Base-by-base conservation (phyloP, 176 grass and related monocot genomes). In the Bolboschoenus planiculmis region DNA sequence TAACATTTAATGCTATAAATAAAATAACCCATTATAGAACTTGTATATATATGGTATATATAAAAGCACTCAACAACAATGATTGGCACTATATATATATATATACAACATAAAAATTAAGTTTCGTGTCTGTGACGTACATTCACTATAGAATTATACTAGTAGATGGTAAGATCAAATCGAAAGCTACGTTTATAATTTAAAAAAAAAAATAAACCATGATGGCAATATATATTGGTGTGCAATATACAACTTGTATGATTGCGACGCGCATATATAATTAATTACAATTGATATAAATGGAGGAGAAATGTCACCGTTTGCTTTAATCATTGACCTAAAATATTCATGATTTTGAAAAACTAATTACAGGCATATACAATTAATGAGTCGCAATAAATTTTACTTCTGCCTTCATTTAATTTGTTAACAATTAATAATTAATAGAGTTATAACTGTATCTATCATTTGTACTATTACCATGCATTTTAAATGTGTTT, bases 291-390 rank as follows among this genome's bases (percentile, higher is more conserved):
- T 51, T 59, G 8, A 80, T 47, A 81, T 5, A n/a, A n/a, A 60
- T 29, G 79, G 13, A 46, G 50, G 79, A 81, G 79, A 47, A 63
- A 63, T 46, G 54, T 81, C 54, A 81, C 57, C 35, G 79, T 61
- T 72, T 81, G 77, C 77, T 81, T 81, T 81, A 42, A 81, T 81
- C 55, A 81, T 81, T 63, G 40, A 47, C 79, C 30, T 81, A 81
- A 62, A 60, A 81, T 26, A 74, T 23, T 63, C 50, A 58, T 61
- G 29, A 81, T 81, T 63, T 63, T n/a, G n/a, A n/a, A n/a, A n/a
- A n/a, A n/a, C n/a, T n/a, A n/a, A n/a, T n/a, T n/a, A n/a, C n/a
- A n/a, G n/a, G n/a, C n/a, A n/a, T n/a, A n/a, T n/a, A n/a, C n/a
- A n/a, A n/a, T n/a, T n/a, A n/a, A n/a, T n/a, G n/a, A n/a, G n/a